These are phyloP conservation scores for Miscanthus lutarioriparius DNA, from an alignment of 176 grass and related monocot genomes.

Conservation along the genomic window DNA sequence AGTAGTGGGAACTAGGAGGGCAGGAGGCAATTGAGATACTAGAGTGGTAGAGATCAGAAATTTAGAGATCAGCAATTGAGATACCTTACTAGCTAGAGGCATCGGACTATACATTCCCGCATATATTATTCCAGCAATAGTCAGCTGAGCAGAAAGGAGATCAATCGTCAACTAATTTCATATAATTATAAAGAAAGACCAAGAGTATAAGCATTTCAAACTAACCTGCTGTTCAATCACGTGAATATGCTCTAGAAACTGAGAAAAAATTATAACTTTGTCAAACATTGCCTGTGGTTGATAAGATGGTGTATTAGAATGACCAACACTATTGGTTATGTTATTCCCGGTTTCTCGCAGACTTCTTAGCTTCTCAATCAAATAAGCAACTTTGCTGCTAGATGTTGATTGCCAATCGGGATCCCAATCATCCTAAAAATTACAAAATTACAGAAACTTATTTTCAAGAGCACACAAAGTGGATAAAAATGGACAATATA, in stretches of 20 bases:
- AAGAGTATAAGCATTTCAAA: constrained; percentile 6
- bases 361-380: constrained; percentile 71
- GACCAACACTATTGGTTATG: constrained; percentile 31
- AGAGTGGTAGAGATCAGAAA: background rate
- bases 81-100: constrained; percentile 84
- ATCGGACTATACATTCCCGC: constrained; percentile 94
- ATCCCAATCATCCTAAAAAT: constrained; percentile 82
- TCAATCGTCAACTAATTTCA: constrained; percentile 23
- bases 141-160: constrained; percentile 61
- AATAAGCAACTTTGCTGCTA: constrained; percentile 95
- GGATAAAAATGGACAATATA: constrained; percentile 21
- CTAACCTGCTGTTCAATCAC: constrained; percentile 94
- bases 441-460: background rate
- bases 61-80: background rate
- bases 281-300: constrained; percentile 45
- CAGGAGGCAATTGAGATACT: background rate
- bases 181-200: background rate
- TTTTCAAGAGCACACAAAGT: constrained; percentile 15
- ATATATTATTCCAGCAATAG: constrained; percentile 75
- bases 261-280: constrained; percentile 98
- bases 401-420: constrained; percentile 96
- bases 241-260: constrained; percentile 98
- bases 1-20: background rate
- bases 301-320: constrained; percentile 35
- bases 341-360: constrained; percentile 53